phyloP scores from a whole-genome alignment of 139 green algal species.

The Medakamo hakoo region DNA sequence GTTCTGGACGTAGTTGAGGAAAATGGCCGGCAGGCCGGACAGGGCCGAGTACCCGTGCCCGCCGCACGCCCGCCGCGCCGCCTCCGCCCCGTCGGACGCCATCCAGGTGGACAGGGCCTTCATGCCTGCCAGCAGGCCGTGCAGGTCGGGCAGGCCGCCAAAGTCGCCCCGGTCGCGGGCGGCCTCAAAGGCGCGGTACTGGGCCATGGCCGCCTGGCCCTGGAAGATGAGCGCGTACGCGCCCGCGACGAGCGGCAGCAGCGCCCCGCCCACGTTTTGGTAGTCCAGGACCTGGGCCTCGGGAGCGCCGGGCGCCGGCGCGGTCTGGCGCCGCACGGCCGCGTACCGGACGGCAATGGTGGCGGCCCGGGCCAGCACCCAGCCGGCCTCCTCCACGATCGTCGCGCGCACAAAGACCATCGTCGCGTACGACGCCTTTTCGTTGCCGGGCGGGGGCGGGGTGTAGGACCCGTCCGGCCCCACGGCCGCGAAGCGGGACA shows the following conservation, averaged over 20 bases:
- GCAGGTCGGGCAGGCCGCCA: constrained; percentile 67
- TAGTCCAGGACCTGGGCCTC: constrained; percentile 89
- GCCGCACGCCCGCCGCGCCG: constrained; percentile 57
- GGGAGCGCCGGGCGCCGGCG: constrained; percentile 23
- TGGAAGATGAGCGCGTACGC: constrained; percentile 77
- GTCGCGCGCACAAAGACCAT: constrained; percentile 84
- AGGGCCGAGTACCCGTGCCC: constrained; percentile 79
- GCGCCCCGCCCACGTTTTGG: constrained; percentile 57
- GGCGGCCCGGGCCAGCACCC: constrained; percentile 49
- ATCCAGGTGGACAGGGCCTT: constrained; percentile 60
- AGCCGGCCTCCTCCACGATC: constrained; percentile 55
- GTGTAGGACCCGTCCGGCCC: constrained; percentile 60
- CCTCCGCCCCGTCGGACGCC: constrained; percentile 62
- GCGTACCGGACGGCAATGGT: constrained; percentile 78
- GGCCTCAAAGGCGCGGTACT: constrained; percentile 55
- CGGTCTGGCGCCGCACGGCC: constrained; percentile 67
- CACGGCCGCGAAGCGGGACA: constrained; percentile 72
- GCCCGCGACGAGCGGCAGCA: constrained; percentile 65
- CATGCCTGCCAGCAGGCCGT: constrained; percentile 64
- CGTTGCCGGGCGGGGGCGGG: constrained; percentile 60
- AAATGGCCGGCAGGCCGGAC: constrained; percentile 62
- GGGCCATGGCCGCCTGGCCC: constrained; percentile 29
- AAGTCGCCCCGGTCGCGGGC: constrained; percentile 64
- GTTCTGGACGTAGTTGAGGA: constrained; percentile 75
- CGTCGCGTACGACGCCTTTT: constrained; percentile 79